These are phyloP conservation scores for Saturnispora quitensis DNA, from an alignment of 805 yeast species.

Conservation along the genomic window DNA sequence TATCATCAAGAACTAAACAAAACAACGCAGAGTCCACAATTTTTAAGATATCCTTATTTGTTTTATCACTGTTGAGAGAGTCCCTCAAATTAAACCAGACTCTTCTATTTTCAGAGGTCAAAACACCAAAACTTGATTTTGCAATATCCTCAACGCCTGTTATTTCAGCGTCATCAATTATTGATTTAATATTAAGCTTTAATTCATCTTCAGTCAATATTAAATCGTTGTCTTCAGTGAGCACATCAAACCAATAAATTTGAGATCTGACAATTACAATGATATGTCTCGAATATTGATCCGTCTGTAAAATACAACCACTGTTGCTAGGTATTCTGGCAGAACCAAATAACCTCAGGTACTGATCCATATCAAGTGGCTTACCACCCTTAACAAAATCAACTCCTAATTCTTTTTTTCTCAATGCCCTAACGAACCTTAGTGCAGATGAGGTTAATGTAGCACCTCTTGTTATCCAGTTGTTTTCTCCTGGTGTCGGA, in stretches of 20 bases:
- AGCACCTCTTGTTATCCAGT: slow-evolving; percentile 75
- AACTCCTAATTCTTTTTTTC: slow-evolving; percentile 63
- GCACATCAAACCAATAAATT: slow-evolving; percentile 91
- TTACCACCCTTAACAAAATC: slow-evolving; percentile 55
- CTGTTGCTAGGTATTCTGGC: slow-evolving; percentile 74
- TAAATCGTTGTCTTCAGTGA: slow-evolving; percentile 63
- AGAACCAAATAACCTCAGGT: slow-evolving; percentile 77
- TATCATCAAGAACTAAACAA: slow-evolving; percentile 75
- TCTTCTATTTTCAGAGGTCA: slow-evolving; percentile 84
- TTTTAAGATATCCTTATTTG: slow-evolving; percentile 61
- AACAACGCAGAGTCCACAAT: slow-evolving; percentile 78
- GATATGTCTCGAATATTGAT: slow-evolving; percentile 64
- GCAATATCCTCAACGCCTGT: slow-evolving; percentile 52
- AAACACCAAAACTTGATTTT: slow-evolving; percentile 74
- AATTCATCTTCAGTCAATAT: slow-evolving; percentile 69
- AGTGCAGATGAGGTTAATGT: slow-evolving; percentile 67
- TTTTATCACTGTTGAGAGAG: slow-evolving; percentile 33
- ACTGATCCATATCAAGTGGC: slow-evolving; percentile 86
- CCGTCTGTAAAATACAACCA: slow-evolving; percentile 84
- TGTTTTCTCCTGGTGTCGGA: slow-evolving; percentile 59
- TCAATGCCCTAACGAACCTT: slow-evolving; percentile 70
- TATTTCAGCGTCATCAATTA: slow-evolving; percentile 59
- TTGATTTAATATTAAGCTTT: slow-evolving; percentile 63
- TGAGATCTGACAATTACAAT: slow-evolving; percentile 79
- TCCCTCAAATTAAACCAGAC: slow-evolving; percentile 76